Conservation (phyloP, 352 stramenopile genomes). For the Globisporangium iwayamae region DNA sequence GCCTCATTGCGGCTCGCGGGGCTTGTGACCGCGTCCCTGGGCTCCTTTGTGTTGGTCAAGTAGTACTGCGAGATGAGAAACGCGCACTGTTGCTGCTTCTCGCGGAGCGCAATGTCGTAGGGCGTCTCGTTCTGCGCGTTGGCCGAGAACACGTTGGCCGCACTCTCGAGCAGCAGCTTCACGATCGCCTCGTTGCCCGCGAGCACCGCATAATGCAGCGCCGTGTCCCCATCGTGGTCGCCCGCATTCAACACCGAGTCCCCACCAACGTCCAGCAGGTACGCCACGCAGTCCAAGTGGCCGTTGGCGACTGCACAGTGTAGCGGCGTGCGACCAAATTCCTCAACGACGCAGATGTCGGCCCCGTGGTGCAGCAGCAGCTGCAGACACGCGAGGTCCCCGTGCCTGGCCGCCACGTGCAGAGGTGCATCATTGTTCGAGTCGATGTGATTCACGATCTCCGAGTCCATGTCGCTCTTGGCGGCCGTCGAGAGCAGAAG, state of each 20-base stretch:
- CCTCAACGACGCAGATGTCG: constrained; percentile 80
- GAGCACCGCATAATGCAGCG: constrained; percentile 70
- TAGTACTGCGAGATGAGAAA: constrained; percentile 61
- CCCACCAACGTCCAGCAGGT: constrained; percentile 79
- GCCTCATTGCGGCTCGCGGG: constrained; percentile 41
- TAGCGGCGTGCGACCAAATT: constrained; percentile 75
- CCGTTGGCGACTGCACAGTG: constrained; percentile 67
- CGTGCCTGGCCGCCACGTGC: constrained; percentile 66
- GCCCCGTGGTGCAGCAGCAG: constrained; percentile 74
- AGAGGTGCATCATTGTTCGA: constrained; percentile 75
- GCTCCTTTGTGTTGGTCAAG: constrained; percentile 32
- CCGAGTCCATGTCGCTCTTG: constrained; percentile 83
- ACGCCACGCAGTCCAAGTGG: constrained; percentile 66
- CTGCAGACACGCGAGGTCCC: constrained; percentile 69
- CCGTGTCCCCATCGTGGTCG: constrained; percentile 71
- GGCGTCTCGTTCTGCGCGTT: constrained; percentile 66
- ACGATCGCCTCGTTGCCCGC: constrained; percentile 60
- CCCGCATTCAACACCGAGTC: constrained; percentile 79
- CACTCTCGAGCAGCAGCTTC: constrained; percentile 71
- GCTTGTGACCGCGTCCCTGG: neutral
- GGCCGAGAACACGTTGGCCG: constrained; percentile 54
- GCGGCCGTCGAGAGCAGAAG: constrained; percentile 69
- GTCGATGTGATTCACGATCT: constrained; percentile 87
- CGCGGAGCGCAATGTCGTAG: constrained; percentile 55
- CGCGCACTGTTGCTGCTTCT: constrained; percentile 43